Evolutionary conservation across 768 basidiomycete species (phyloP).

Genomic region (Termitomyces sp.): DNA sequence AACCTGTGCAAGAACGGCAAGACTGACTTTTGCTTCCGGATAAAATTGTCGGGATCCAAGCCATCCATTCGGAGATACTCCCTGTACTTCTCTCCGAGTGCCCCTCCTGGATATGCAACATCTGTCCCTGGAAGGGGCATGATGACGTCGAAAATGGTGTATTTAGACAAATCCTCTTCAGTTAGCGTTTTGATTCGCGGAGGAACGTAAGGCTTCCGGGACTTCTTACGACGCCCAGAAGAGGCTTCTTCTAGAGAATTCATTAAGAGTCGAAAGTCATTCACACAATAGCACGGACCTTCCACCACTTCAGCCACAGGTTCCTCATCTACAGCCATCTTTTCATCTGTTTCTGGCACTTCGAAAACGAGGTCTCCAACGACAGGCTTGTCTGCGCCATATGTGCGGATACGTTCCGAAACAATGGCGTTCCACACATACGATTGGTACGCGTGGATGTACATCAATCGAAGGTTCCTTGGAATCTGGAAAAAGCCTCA

Average conservation of each 20-base stretch:
- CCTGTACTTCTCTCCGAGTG: slow-evolving; percentile 81
- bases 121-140: slow-evolving; percentile 97
- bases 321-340: slow-evolving; percentile 32
- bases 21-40: slow-evolving; percentile 84
- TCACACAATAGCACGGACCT: slow-evolving; percentile 17
- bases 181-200: slow-evolving; percentile 76
- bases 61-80: slow-evolving; percentile 84
- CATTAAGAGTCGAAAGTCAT: neutral
- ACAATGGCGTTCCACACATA: slow-evolving; percentile 99
- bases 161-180: slow-evolving; percentile 71
- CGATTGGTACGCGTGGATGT: slow-evolving; percentile 97
- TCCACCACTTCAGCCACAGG: slow-evolving; percentile 20
- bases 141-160: slow-evolving; percentile 91
- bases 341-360: slow-evolving; percentile 26
- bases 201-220: slow-evolving; percentile 56
- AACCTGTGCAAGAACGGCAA: neutral
- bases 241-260: slow-evolving; percentile 18
- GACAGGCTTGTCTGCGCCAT: slow-evolving; percentile 70
- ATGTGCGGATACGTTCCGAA: slow-evolving; percentile 83
- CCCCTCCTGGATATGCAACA: slow-evolving; percentile 87
- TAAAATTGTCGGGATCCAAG: slow-evolving; percentile 85
- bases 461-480: slow-evolving; percentile 92
- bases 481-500: slow-evolving; percentile 64
- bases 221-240: slow-evolving; percentile 26
- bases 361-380: slow-evolving; percentile 92